Percentiles rank a stretch among this genome's conserved stretches.
These are phyloP conservation scores for Davidsoniella virescens DNA, from an alignment of 2,329 filamentous ascomycete species.

Conservation along the genomic window DNA sequence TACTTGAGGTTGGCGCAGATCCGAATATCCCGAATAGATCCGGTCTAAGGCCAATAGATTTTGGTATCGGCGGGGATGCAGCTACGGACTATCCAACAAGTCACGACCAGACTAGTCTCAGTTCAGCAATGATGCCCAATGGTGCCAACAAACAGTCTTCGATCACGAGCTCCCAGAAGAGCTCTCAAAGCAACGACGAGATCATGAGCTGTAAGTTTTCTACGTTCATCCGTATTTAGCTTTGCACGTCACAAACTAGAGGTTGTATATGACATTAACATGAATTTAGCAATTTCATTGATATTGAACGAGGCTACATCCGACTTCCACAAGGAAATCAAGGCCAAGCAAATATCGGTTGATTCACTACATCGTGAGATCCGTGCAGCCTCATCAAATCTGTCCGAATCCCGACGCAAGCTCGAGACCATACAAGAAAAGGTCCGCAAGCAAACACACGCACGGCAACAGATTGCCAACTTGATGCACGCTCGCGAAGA, in stretches of 20 bases:
- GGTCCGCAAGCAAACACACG: constrained; percentile 46
- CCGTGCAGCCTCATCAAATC: constrained; percentile 60
- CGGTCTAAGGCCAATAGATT: constrained; percentile 78
- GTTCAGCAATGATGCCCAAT: constrained; percentile 25
- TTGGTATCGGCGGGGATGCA: constrained; percentile 65
- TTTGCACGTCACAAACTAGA: no score
- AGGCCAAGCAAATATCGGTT: constrained; percentile 67
- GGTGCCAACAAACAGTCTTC: constrained; percentile 19
- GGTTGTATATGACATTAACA: constrained; percentile 18
- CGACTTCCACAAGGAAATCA: constrained; percentile 66
- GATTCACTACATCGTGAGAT: constrained; percentile 70
- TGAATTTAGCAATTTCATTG: constrained; percentile 54
- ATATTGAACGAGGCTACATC: constrained; percentile 64
- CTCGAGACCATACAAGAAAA: constrained; percentile 55
- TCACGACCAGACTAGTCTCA: constrained; percentile 18
- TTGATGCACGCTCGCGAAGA: constrained; percentile 58
- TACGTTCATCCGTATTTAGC: background rate
- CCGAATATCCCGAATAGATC: constrained; percentile 83
- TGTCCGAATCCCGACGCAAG: constrained; percentile 59
- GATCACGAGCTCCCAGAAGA: constrained; percentile 34
- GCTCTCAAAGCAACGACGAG: constrained; percentile 59
- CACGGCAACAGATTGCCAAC: constrained; percentile 60
- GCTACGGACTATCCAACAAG: constrained; percentile 28
- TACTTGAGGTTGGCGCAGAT: constrained; percentile 88
- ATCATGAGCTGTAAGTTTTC: constrained; percentile 56